phyloP scores from a whole-genome alignment of 345 rosid species.

The Eucalyptus curtisii region DNA sequence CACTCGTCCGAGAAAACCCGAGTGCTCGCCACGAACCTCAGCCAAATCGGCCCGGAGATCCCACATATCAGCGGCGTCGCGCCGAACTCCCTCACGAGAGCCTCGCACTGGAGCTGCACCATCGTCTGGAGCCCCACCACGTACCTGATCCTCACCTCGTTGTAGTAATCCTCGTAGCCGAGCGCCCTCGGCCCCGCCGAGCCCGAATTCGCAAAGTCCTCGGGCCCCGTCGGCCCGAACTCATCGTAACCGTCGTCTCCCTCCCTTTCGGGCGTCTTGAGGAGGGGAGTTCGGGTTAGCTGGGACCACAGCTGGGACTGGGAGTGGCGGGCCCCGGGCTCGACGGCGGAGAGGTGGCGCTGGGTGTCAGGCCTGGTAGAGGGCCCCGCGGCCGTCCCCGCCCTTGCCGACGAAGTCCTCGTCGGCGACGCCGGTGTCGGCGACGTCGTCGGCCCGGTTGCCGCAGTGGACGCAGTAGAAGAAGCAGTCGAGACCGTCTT shows the following conservation, averaged over 20 bases:
- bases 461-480: slow-evolving; percentile 44
- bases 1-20: slow-evolving; percentile 37
- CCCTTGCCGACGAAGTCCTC: slow-evolving; percentile 42
- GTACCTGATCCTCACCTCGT: slow-evolving; percentile 58
- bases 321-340: slow-evolving; percentile 12
- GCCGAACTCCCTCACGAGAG: slow-evolving; percentile 41
- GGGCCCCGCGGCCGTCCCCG: slow-evolving; percentile 23
- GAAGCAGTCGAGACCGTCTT: slow-evolving; percentile 29
- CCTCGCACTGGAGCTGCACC: slow-evolving; percentile 65
- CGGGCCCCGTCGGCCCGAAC: slow-evolving; percentile 27
- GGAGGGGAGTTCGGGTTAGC: not conserved
- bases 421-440: slow-evolving; percentile 49
- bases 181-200: not conserved
- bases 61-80: slow-evolving; percentile 59
- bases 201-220: slow-evolving; percentile 28
- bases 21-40: slow-evolving; percentile 36
- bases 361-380: slow-evolving; percentile 20
- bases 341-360: not conserved
- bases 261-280: slow-evolving; percentile 1
- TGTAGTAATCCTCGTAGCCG: slow-evolving; percentile 41
- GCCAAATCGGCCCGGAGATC: slow-evolving; percentile 40
- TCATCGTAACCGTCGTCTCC: not conserved
- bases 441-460: slow-evolving; percentile 23
- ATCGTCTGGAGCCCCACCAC: slow-evolving; percentile 57
- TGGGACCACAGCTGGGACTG: slow-evolving; percentile 32